Conservation (phyloP, 257 asterid species). For the Ilex asprella region DNA sequence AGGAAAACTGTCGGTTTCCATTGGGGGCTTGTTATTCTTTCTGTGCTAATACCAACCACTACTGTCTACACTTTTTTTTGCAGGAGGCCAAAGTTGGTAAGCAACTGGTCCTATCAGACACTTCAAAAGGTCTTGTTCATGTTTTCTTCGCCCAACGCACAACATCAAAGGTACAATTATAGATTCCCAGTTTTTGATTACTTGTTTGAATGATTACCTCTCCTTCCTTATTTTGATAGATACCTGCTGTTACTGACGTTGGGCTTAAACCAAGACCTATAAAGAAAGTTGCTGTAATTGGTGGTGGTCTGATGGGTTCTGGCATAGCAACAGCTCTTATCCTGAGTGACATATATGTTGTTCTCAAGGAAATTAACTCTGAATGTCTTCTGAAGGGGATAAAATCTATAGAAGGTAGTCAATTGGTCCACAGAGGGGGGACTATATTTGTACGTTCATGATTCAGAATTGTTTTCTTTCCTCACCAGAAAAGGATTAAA, state of each 20-base stretch:
- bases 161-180: constrained; percentile 60
- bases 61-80: constrained; percentile 7
- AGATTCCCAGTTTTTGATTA: constrained; percentile 1
- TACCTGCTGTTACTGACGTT: constrained; percentile 79
- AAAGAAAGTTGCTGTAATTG: constrained; percentile 82
- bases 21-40: not conserved
- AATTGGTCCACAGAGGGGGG: too few species aligned
- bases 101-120: constrained; percentile 54
- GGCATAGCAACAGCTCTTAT: constrained; percentile 92
- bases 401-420: constrained; percentile 67
- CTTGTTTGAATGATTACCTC: constrained; percentile 1
- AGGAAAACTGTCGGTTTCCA: too few species aligned
- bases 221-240: constrained; percentile 32
- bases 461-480: constrained; percentile 1
- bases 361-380: constrained; percentile 81
- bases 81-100: constrained; percentile 67
- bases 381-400: constrained; percentile 87
- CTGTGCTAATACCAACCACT: not conserved
- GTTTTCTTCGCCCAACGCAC: constrained; percentile 84
- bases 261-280: constrained; percentile 89
- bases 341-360: constrained; percentile 51
- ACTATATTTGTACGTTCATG: too few species aligned
- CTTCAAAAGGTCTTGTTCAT: constrained; percentile 86
- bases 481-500: not conserved
- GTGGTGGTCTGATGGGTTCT: constrained; percentile 99